phyloP scores from a whole-genome alignment of 2,329 filamentous ascomycete genomes.

The Alternaria atra region DNA sequence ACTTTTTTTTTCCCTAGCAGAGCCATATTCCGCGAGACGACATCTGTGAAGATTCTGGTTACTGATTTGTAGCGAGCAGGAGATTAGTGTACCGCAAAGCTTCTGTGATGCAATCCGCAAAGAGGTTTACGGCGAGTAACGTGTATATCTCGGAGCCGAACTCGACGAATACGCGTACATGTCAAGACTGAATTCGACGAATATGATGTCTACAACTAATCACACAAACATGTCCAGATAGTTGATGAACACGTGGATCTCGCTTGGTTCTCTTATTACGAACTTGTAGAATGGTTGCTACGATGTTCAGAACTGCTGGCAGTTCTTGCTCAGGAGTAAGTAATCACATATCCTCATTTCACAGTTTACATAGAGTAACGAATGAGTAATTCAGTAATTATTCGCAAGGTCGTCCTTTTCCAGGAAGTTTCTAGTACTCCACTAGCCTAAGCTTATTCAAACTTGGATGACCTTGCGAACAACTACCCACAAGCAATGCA shows the following conservation, averaged over 20 bases:
- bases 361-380: not conserved
- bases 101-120: not conserved
- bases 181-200: not conserved
- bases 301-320: not conserved
- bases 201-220: not conserved
- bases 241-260: not conserved
- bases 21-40: not conserved
- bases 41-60: not conserved
- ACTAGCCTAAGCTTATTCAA: not conserved
- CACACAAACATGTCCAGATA: not conserved
- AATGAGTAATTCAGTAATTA: not conserved
- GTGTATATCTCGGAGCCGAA: not conserved
- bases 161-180: not conserved
- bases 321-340: not conserved
- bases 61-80: not conserved
- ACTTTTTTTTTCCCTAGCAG: not conserved
- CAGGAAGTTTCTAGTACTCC: not conserved
- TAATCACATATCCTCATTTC: not conserved
- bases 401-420: not conserved
- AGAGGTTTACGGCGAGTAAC: not conserved
- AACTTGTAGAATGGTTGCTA: not conserved
- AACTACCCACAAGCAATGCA: not conserved
- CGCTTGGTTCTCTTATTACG: not conserved
- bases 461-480: not conserved
- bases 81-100: not conserved